These are phyloP conservation scores for Boechera retrofracta DNA, from an alignment of 345 rosid species.

Conservation along the genomic window DNA sequence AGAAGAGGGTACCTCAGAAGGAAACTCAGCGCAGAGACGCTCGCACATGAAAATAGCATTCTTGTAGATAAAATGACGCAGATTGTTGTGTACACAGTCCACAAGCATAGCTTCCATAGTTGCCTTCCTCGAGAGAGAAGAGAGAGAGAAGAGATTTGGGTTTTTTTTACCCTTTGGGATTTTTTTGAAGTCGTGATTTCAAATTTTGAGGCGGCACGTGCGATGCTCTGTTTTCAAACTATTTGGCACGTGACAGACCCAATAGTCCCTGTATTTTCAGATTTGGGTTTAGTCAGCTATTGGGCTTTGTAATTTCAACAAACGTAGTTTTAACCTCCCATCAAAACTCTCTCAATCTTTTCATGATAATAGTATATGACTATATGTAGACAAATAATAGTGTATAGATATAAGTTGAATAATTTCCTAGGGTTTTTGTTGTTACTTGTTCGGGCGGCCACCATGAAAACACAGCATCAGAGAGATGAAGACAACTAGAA, in stretches of 20 bases:
- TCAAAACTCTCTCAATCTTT: too few relatives aligned
- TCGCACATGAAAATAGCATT: conserved; percentile 98
- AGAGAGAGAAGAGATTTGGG: conserved; percentile 28
- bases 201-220: conserved; percentile 45
- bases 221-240: conserved; percentile 35
- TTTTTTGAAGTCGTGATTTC: conserved; percentile 33
- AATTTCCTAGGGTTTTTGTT: background rate
- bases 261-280: background rate
- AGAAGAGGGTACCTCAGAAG: conserved; percentile 69
- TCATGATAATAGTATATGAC: too few relatives aligned
- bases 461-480: background rate
- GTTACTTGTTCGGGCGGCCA: background rate
- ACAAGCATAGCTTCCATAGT: conserved; percentile 88
- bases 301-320: conserved; percentile 12
- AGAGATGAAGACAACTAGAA: background rate
- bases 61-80: conserved; percentile 77
- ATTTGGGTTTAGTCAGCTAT: background rate
- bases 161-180: conserved; percentile 24
- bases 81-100: conserved; percentile 83
- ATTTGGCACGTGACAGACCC: conserved; percentile 37
- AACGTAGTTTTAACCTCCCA: too few relatives aligned
- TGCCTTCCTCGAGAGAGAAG: conserved; percentile 33
- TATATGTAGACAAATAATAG: too few relatives aligned
- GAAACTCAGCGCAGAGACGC: conserved; percentile 98
- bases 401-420: too few relatives aligned